Percentiles rank a stretch among this genome's conserved stretches.
Conservation (phyloP, 2,329 filamentous ascomycete genomes). For the Fusarium praegraminearum region DNA sequence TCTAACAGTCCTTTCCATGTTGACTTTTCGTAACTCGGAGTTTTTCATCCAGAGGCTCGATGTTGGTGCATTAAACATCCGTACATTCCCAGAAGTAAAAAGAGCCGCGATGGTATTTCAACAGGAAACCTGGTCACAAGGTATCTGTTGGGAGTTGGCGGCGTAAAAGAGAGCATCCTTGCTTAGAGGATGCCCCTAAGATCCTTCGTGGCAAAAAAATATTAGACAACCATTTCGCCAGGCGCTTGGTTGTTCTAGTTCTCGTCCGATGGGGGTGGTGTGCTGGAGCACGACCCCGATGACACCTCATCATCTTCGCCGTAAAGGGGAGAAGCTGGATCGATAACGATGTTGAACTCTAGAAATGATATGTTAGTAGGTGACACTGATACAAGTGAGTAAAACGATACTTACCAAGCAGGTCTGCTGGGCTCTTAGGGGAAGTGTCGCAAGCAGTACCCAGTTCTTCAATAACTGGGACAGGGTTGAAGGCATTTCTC, state of each 20-base stretch:
- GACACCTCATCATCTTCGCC: slow-evolving; percentile 7
- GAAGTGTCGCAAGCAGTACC: slow-evolving; percentile 43
- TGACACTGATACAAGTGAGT: no score
- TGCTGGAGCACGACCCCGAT: slow-evolving; percentile 16
- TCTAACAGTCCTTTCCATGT: slow-evolving; percentile 15
- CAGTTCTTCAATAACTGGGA: slow-evolving; percentile 54
- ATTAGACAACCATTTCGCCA: not conserved
- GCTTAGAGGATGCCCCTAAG: not conserved
- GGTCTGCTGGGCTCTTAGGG: slow-evolving; percentile 39
- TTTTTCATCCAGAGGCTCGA: slow-evolving; percentile 14
- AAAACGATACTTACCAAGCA: slow-evolving; percentile 49
- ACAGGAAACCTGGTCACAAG: not conserved
- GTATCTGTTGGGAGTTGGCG: not conserved
- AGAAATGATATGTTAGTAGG: slow-evolving; percentile 14
- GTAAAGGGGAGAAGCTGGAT: slow-evolving; percentile 24
- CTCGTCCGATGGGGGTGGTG: slow-evolving; percentile 29
- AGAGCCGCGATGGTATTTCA: slow-evolving; percentile 3
- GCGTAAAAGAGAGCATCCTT: not conserved
- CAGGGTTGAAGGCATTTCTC: slow-evolving; percentile 41
- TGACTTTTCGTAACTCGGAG: slow-evolving; percentile 2
- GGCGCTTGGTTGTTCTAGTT: slow-evolving; percentile 11
- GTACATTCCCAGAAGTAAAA: slow-evolving; percentile 15
- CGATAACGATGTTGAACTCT: slow-evolving; percentile 42
- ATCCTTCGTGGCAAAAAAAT: not conserved
- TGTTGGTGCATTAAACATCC: slow-evolving; percentile 15